phyloP scores from a whole-genome alignment of 352 stramenopile genomes.

The Pythium sukuiense region DNA sequence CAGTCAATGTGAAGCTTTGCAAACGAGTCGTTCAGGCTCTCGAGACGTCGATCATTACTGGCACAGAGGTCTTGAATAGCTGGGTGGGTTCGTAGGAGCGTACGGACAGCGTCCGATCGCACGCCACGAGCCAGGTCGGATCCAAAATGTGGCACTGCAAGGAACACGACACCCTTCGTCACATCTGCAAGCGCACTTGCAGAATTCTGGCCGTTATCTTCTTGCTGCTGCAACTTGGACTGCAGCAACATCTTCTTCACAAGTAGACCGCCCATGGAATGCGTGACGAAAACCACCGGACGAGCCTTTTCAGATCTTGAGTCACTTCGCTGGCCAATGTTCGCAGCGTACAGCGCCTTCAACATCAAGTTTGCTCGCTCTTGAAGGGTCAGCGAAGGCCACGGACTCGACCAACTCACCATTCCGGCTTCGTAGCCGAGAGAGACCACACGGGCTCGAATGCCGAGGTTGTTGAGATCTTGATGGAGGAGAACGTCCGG shows the following conservation, averaged over 20 bases:
- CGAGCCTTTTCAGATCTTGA: conserved; percentile 11
- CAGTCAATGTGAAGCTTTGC: conserved; percentile 63
- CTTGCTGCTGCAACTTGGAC: conserved; percentile 8
- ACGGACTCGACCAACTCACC: conserved; percentile 85
- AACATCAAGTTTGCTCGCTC: conserved; percentile 77
- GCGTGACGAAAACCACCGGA: conserved; percentile 82
- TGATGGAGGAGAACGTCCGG: conserved; percentile 64
- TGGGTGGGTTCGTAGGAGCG: conserved; percentile 72
- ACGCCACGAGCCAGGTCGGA: conserved; percentile 69
- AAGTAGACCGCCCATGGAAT: conserved; percentile 87
- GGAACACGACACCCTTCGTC: conserved; percentile 69
- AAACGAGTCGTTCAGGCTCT: conserved; percentile 70
- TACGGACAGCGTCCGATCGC: conserved; percentile 64
- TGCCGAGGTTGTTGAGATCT: conserved; percentile 44
- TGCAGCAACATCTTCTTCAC: conserved; percentile 80
- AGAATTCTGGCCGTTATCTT: neutral
- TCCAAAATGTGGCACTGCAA: conserved; percentile 84
- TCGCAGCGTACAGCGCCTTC: conserved; percentile 59
- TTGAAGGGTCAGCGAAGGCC: conserved; percentile 78
- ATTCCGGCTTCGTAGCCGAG: conserved; percentile 82
- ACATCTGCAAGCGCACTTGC: conserved; percentile 32
- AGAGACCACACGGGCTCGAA: conserved; percentile 65
- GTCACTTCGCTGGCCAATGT: conserved; percentile 41
- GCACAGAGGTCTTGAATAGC: conserved; percentile 68
- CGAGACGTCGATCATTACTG: conserved; percentile 52